These are phyloP conservation scores for Proliferodiscus dingleyae DNA, from an alignment of 2,329 filamentous ascomycete genomes.

Conservation along the genomic window DNA sequence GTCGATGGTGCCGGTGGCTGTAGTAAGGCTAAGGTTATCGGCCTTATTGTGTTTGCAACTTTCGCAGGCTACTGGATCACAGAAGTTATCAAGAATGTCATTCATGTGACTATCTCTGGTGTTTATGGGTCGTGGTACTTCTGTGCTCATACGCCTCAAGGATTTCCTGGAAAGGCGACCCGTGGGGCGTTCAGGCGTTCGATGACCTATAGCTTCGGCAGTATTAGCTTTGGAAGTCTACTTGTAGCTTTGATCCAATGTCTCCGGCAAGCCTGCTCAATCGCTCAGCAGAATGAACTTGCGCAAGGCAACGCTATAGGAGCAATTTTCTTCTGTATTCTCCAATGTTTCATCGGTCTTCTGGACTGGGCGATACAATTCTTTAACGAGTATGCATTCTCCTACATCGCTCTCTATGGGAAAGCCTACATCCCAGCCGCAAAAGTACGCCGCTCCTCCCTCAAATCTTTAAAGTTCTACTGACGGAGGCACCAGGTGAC, in stretches of 20 bases:
- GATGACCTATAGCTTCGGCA: conserved; percentile 87
- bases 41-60: conserved; percentile 78
- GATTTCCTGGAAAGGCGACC: conserved; percentile 73
- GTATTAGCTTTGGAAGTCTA: conserved; percentile 80
- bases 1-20: conserved; percentile 48
- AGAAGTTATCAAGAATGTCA: conserved; percentile 90
- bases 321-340: conserved; percentile 63
- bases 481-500: conserved; percentile 28
- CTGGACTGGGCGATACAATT: conserved; percentile 85
- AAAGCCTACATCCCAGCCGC: conserved; percentile 82
- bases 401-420: conserved; percentile 88
- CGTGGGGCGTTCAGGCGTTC: conserved; percentile 77
- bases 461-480: not conserved
- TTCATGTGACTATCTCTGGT: conserved; percentile 81
- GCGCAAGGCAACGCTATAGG: conserved; percentile 65
- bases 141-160: conserved; percentile 52
- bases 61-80: conserved; percentile 94
- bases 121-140: conserved; percentile 96
- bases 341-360: conserved; percentile 71
- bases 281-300: conserved; percentile 64
- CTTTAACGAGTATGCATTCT: conserved; percentile 89
- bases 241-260: conserved; percentile 84
- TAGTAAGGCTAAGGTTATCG: conserved; percentile 72
- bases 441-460: conserved; percentile 49
- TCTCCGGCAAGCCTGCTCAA: conserved; percentile 73